Evolutionary conservation across 139 green algal genomes (phyloP).

Genomic region (Chlorella vulgaris): DNA sequence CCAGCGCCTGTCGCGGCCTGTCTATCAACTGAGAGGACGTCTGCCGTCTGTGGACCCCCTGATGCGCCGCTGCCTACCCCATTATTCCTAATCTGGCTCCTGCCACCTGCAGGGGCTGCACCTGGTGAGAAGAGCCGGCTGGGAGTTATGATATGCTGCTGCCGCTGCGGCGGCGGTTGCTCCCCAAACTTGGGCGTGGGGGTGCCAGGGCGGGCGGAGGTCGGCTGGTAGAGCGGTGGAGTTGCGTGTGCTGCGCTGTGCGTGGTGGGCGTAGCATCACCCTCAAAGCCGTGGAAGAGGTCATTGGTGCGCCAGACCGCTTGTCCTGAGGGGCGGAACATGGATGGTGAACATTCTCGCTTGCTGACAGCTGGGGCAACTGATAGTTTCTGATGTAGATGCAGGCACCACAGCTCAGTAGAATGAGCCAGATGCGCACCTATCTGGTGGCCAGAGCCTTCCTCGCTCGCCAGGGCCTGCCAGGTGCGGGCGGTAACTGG

Average conservation of each 20-base stretch:
- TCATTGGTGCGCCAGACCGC: constrained; percentile 30
- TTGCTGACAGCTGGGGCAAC: no score
- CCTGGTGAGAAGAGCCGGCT: constrained; percentile 8
- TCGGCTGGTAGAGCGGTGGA: constrained; percentile 9
- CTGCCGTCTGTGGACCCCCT: no score
- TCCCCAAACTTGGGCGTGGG: background rate
- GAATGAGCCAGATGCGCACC: no score
- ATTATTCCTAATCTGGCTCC: no score
- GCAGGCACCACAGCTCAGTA: no score
- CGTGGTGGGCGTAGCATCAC: background rate
- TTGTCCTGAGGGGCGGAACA: no score
- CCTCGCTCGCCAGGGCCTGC: constrained; percentile 30
- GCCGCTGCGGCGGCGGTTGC: constrained; percentile 34
- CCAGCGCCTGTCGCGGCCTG: background rate
- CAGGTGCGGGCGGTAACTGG: constrained; percentile 33
- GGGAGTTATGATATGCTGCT: constrained; percentile 27
- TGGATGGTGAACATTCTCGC: no score
- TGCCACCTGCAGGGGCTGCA: no score
- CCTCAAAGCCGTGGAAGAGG: background rate
- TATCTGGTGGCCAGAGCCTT: no score
- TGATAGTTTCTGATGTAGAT: no score
- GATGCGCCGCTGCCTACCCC: no score
- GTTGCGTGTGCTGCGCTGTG: background rate
- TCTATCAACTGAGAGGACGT: no score
- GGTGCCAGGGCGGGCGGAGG: background rate